phyloP scores from a whole-genome alignment of 495 filamentous ascomycete species.

The Lophium mytilinum region DNA sequence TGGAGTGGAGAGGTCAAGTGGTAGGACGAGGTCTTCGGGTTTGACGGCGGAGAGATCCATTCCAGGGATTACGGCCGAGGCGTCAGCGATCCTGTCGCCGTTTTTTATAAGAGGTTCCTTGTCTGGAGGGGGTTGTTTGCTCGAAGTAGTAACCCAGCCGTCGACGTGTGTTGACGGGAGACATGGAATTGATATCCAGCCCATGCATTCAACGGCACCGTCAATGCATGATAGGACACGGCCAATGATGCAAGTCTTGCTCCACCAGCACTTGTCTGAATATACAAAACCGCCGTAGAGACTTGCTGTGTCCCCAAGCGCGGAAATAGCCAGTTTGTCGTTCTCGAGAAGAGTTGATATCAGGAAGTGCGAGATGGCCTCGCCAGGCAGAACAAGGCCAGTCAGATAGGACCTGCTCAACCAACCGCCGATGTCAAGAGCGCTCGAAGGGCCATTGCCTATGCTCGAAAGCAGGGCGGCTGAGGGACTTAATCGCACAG shows the following conservation, averaged over 20 bases:
- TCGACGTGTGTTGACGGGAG: slow-evolving; percentile 42
- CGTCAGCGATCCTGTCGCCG: slow-evolving; percentile 37
- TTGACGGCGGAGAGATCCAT: slow-evolving; percentile 40
- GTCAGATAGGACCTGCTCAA: slow-evolving; percentile 71
- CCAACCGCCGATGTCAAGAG: slow-evolving; percentile 57
- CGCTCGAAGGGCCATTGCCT: slow-evolving; percentile 10
- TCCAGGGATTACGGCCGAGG: slow-evolving; percentile 47
- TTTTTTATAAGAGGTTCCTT: slow-evolving; percentile 33
- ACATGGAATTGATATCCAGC: slow-evolving; percentile 60
- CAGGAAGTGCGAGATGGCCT: slow-evolving; percentile 62
- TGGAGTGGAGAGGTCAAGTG: slow-evolving; percentile 19
- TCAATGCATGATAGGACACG: slow-evolving; percentile 60
- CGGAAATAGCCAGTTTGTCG: slow-evolving; percentile 54
- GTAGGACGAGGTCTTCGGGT: slow-evolving; percentile 51
- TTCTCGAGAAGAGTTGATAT: slow-evolving; percentile 75
- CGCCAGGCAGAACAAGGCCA: slow-evolving; percentile 71
- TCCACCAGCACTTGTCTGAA: slow-evolving; percentile 68
- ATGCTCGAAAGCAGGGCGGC: neutral
- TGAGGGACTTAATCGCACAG: slow-evolving; percentile 11
- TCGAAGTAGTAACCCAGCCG: slow-evolving; percentile 58
- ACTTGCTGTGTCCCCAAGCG: slow-evolving; percentile 60
- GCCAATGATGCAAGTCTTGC: slow-evolving; percentile 66
- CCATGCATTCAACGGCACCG: slow-evolving; percentile 66
- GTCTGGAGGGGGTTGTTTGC: slow-evolving; percentile 34
- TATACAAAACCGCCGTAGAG: slow-evolving; percentile 76